These are phyloP conservation scores for Acanthamoeba castellanii DNA, from an alignment of 208 protist species.

Conservation along the genomic window DNA sequence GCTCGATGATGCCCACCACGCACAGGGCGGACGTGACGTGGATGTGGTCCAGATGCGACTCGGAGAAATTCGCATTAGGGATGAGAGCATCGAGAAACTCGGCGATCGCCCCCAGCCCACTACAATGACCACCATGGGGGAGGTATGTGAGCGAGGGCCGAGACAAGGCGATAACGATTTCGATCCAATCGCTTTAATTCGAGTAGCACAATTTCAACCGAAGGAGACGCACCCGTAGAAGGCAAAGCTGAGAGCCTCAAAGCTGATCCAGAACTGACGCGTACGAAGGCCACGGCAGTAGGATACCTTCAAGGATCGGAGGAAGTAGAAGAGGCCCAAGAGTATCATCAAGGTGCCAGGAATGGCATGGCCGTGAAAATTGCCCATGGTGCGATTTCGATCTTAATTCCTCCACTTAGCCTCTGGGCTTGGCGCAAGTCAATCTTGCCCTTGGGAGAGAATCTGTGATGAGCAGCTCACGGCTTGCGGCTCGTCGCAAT, in stretches of 20 bases:
- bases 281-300: not conserved
- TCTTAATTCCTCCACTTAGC: too few relatives aligned
- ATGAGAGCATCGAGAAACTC: constrained; percentile 61
- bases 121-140: not conserved
- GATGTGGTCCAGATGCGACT: constrained; percentile 63
- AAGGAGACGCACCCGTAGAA: constrained; percentile 44
- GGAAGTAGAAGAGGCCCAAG: constrained; percentile 67
- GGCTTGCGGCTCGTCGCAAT: too few relatives aligned
- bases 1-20: constrained; percentile 19
- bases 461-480: too few relatives aligned
- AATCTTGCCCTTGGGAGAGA: too few relatives aligned
- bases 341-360: constrained; percentile 61
- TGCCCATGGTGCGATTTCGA: constrained; percentile 25
- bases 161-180: not conserved
- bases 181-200: not conserved
- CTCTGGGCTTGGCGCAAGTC: too few relatives aligned
- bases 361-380: constrained; percentile 66
- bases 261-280: constrained; percentile 63
- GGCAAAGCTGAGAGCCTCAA: constrained; percentile 61
- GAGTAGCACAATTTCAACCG: not conserved
- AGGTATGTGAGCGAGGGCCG: not conserved
- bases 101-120: constrained; percentile 15
- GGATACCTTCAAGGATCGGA: constrained; percentile 20
- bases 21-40: constrained; percentile 45
- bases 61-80: constrained; percentile 58